phyloP scores from a whole-genome alignment of 257 asterid genomes.

The Coffea canephora region DNA sequence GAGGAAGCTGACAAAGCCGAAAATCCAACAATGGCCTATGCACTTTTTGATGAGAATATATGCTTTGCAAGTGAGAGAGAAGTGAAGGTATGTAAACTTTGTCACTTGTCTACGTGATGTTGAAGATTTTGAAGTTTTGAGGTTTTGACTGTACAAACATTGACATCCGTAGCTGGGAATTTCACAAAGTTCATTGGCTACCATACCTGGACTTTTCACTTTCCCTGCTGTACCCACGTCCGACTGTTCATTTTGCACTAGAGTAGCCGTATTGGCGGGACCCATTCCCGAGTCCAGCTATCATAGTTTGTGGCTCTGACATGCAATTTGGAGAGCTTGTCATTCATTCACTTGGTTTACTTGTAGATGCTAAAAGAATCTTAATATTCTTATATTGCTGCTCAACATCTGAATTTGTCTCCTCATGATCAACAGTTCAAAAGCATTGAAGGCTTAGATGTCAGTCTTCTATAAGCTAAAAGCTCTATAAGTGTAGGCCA shows the following conservation, averaged over 20 bases:
- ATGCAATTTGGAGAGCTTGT: background rate
- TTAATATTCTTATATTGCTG: no score
- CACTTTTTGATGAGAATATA: slow-evolving; percentile 78
- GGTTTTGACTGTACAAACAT: background rate
- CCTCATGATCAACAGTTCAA: background rate
- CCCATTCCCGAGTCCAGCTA: no score
- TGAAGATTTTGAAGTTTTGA: slow-evolving; percentile 2
- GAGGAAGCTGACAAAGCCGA: slow-evolving; percentile 59
- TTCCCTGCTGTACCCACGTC: no score
- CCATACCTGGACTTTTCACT: no score
- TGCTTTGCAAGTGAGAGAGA: slow-evolving; percentile 66
- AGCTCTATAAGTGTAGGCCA: background rate
- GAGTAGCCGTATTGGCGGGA: no score
- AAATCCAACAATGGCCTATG: slow-evolving; percentile 74
- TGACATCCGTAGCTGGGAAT: background rate
- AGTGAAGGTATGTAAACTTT: slow-evolving; percentile 44
- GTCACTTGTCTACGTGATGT: background rate
- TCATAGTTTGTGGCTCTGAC: background rate
- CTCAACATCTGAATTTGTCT: background rate
- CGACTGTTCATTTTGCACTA: no score
- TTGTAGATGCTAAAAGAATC: no score
- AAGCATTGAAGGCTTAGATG: background rate
- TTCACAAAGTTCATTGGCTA: no score
- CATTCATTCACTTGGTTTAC: background rate
- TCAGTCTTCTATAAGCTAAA: background rate